phyloP scores from a whole-genome alignment of 495 filamentous ascomycete species.

The Geopyxis carbonaria region DNA sequence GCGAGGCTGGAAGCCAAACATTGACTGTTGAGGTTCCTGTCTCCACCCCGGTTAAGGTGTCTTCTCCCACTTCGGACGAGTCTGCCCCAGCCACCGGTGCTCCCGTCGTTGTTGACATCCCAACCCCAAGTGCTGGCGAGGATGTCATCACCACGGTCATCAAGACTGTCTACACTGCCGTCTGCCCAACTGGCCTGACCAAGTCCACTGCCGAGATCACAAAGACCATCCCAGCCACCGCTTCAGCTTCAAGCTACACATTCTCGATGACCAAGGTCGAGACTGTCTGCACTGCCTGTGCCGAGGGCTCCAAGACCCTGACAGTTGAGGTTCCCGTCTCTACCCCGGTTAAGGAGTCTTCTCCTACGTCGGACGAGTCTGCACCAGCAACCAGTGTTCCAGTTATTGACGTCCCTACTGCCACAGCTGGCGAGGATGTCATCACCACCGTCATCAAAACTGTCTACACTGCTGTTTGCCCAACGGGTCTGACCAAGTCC shows the following conservation, averaged over 20 bases:
- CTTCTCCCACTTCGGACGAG: not conserved
- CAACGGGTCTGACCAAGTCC: not conserved
- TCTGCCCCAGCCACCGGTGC: not conserved
- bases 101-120: not conserved
- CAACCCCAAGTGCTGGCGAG: not conserved
- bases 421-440: slow-evolving; percentile 1
- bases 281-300: slow-evolving; percentile 1
- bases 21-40: not conserved
- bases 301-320: not conserved
- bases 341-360: not conserved
- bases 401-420: not conserved
- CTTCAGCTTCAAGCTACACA: not conserved
- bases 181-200: slow-evolving; percentile 6
- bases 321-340: slow-evolving; percentile 1
- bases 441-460: slow-evolving; percentile 5
- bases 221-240: slow-evolving; percentile 1
- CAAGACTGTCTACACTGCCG: slow-evolving; percentile 2
- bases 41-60: too few species aligned
- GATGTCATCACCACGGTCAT: slow-evolving; percentile 3
- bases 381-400: not conserved
- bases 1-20: not conserved
- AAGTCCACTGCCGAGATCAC: slow-evolving; percentile 1
- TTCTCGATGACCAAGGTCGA: not conserved
- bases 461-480: slow-evolving; percentile 2
- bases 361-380: not conserved